Evolutionary conservation across 306 rosid genomes (phyloP).

Genomic region (Carpinus fangiana): DNA sequence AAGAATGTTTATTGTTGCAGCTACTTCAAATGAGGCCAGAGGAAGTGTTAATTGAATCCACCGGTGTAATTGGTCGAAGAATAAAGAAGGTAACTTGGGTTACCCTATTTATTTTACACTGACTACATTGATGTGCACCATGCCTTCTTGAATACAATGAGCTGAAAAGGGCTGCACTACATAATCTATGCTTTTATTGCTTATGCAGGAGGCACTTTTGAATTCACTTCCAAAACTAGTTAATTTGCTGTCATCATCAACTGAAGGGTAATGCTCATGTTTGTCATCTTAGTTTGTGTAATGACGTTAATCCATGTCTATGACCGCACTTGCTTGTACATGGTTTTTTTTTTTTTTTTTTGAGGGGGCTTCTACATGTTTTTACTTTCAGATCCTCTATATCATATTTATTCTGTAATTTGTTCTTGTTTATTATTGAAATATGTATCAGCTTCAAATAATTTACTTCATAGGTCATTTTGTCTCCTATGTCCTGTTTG

Average conservation of each 20-base stretch:
- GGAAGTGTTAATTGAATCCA: constrained; percentile 82
- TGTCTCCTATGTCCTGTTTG: background rate
- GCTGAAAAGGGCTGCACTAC: constrained; percentile 14
- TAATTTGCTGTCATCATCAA: constrained; percentile 60
- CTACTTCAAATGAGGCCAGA: constrained; percentile 66
- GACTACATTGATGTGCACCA: constrained; percentile 13
- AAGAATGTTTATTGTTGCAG: constrained; percentile 42
- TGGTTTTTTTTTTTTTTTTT: no score
- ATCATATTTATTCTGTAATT: background rate
- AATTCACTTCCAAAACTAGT: constrained; percentile 74
- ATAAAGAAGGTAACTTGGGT: constrained; percentile 67
- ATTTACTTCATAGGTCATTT: background rate
- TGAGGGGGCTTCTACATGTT: background rate
- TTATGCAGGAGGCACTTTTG: constrained; percentile 71
- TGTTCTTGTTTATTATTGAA: constrained; percentile 16
- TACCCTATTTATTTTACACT: constrained; percentile 16
- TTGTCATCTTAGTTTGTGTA: background rate
- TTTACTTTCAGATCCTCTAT: background rate
- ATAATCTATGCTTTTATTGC: constrained; percentile 26
- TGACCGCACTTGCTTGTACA: background rate
- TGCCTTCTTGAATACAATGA: constrained; percentile 16
- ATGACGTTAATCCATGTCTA: constrained; percentile 14
- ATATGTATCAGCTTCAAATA: background rate
- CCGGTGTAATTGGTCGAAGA: constrained; percentile 91
- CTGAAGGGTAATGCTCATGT: constrained; percentile 56